Conservation (phyloP, 1,284 basidiomycete species). For the Ustilago xerochloae region DNA sequence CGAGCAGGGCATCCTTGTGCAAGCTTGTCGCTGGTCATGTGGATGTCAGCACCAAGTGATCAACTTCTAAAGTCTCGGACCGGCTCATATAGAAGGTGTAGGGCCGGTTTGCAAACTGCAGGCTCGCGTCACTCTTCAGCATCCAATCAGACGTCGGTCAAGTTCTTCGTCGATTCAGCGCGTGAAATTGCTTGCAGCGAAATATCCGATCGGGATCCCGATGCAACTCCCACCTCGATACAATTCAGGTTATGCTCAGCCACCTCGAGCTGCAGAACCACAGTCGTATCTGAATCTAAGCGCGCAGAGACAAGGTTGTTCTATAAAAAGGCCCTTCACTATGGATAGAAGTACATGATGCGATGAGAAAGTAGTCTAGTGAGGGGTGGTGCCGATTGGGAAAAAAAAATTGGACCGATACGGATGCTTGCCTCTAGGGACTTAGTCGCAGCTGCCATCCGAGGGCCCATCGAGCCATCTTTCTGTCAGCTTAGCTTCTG, state of each 20-base stretch:
- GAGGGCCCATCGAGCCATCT: constrained; percentile 63
- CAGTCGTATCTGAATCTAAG: background rate
- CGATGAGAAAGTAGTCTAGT: background rate
- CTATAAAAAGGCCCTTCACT: background rate
- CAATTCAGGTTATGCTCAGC: no score
- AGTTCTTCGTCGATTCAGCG: background rate
- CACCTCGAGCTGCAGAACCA: no score
- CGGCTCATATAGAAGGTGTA: background rate
- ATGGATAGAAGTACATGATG: constrained; percentile 19
- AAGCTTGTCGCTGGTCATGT: background rate
- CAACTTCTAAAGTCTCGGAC: background rate
- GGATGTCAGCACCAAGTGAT: background rate
- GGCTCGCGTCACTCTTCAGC: constrained; percentile 10
- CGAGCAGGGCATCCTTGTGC: no score
- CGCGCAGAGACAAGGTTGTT: background rate
- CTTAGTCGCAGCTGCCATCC: constrained; percentile 60
- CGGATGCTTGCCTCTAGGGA: background rate
- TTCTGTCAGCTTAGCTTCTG: constrained; percentile 46
- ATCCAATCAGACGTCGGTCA: constrained; percentile 19
- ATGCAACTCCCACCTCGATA: no score
- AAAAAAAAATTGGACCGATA: background rate
- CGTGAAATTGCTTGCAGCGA: constrained; percentile 17
- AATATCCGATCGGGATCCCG: background rate
- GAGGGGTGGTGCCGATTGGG: background rate
- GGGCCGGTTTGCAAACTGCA: constrained; percentile 13